phyloP scores from a whole-genome alignment of 768 basidiomycete genomes.

The Tulasnella sp. region DNA sequence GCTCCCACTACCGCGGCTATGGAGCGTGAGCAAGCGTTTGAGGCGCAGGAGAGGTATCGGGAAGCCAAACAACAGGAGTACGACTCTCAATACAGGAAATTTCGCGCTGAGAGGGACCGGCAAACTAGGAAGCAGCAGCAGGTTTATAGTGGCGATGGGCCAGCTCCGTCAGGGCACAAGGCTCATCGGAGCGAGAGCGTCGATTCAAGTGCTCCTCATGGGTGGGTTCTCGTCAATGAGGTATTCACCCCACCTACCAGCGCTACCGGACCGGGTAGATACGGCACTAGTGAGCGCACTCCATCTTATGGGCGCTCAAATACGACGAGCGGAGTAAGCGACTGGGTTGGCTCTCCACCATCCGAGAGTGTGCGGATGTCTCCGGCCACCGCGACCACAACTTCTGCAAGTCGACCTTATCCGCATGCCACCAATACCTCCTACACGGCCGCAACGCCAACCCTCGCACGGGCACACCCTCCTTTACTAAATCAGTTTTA shows the following conservation, averaged over 20 bases:
- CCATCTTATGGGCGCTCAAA: slow-evolving; percentile 2
- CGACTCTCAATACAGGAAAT: slow-evolving; percentile 36
- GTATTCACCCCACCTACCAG: background rate
- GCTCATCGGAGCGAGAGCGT: slow-evolving; percentile 18
- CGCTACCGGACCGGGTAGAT: background rate
- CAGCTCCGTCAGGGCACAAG: background rate
- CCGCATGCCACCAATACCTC: slow-evolving; percentile 14
- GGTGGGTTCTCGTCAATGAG: slow-evolving; percentile 17
- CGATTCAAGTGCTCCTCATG: slow-evolving; percentile 21
- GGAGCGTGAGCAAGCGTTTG: slow-evolving; percentile 44
- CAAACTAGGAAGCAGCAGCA: slow-evolving; percentile 36
- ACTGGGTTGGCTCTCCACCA: slow-evolving; percentile 10
- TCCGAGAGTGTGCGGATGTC: slow-evolving; percentile 9
- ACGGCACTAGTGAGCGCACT: background rate
- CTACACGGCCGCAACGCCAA: background rate
- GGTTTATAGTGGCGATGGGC: slow-evolving; percentile 29
- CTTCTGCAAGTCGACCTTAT: slow-evolving; percentile 17
- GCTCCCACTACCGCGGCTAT: slow-evolving; percentile 52
- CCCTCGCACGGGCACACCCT: slow-evolving; percentile 16
- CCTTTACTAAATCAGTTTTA: slow-evolving; percentile 7
- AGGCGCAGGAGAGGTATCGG: slow-evolving; percentile 39
- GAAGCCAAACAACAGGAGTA: slow-evolving; percentile 34
- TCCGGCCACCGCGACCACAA: background rate
- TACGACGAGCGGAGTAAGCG: background rate
- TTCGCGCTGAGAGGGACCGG: slow-evolving; percentile 36